Base-by-base conservation (phyloP, 108 stramenopile species). In the Skeletonema menzelii region DNA sequence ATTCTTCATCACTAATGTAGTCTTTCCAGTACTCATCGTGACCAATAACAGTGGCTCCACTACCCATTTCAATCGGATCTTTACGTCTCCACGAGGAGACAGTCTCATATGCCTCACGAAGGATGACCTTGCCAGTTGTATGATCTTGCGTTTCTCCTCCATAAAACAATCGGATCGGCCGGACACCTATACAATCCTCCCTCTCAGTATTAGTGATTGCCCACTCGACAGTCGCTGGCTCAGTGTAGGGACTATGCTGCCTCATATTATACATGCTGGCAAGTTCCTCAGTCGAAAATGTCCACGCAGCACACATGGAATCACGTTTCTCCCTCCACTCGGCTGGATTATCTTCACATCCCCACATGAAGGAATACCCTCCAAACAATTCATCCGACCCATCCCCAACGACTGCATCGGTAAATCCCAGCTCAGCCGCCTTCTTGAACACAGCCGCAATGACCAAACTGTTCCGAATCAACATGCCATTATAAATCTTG, bases 361-460 rank as follows among this genome's bases (percentile, higher is more conserved):
- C 73, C 81, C 84, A 84, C 66, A 77, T 83, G 75, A 88, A 88
- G 27, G 76, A 74, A 74, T 86, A 88, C 1, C 87, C 87, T 10
- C 85, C 85, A 53, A 88, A 73, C n/a, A 88, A 66, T 70, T 88
- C 87, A 57, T 88, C 85, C 2, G 87, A 79, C 4, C 77, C 87
- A 66, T 88, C 85, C 3, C 85, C 87, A 26, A 80, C 80, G 11
- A 87, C 24, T 2, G 78, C 84, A 53, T 87, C 56, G 4, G 47
- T 68, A 13, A 82, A 65, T 38, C 84, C 84, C 37, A 69, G 40
- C 20, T 69, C 55, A 0, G 20, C 6, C 6, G 87, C 87, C 57
- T 76, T 59, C 37, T 71, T 59, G 34, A 87, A 80, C 5, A 79
- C 87, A 17, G 79, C 82, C 0, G 84, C 75, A 28, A 85, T 77